Evolutionary conservation across 208 protist genomes (phyloP), one percentile per base, ranked within the genome.

Genomic region (Phytomonas francai): DNA sequence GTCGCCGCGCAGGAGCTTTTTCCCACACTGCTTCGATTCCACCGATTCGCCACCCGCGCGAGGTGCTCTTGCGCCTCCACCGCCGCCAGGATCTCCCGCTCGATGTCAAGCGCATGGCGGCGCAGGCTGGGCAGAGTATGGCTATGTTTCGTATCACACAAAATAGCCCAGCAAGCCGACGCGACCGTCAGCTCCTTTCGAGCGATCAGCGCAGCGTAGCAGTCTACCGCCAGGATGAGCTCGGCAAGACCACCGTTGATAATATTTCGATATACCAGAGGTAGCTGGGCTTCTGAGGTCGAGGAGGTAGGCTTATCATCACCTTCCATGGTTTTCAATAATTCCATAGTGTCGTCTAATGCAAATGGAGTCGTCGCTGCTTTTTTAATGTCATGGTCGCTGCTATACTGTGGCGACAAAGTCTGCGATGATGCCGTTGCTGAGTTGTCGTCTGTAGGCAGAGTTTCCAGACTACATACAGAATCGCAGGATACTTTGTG

Each of bases 151-250:
- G 77, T 83, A 68, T 91, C 85, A 30, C 68, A 79, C 4, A 91
- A 65, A 31, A 88, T 68, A 3, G 83, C 79, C 79, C 76, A 84
- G 72, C 88, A 94, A 34, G 88, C 88, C 31, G 78, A 77, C 4
- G 83, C 67, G n/a, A 88, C 54, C 14, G 80, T 80, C 29, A 91
- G 73, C 31, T 87, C 80, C 12, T 71, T 65, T 31, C 85, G 78
- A 16, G 77, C 78, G 30, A 94, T 65, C 36, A 94, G 68, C 14
- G 88, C 85, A 36, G 81, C 84, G 66, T 88, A 85, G 28, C 65
- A 73, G 60, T 94, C 88, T 57, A 90, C 72, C 1, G 79, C 70
- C 7, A 91, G 32, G 4, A 88, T n/a, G 16, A 85, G 36, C 42
- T 85, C 79, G 22, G 85, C 85, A n/a, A 94, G 59, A 0, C 78